Conservation (phyloP, 164 flowering plant genomes). For the Vitis cinerea region DNA sequence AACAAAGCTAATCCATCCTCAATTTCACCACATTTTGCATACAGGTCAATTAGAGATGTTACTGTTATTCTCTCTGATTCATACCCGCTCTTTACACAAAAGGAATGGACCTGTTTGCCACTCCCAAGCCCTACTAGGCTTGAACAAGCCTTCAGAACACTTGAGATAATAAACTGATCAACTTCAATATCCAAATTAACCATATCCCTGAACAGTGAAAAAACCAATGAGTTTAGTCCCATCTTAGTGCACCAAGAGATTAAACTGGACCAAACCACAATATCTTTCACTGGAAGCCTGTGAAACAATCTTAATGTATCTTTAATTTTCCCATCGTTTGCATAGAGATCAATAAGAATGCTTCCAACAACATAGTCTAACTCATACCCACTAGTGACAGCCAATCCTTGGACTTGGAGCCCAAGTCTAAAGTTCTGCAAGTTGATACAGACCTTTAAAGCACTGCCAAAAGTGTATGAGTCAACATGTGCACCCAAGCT, state of each 20-base stretch:
- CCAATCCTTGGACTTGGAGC: constrained; percentile 31
- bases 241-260: constrained; percentile 20
- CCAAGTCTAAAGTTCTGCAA: constrained; percentile 26
- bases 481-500: constrained; percentile 17
- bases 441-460: constrained; percentile 29
- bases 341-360: constrained; percentile 29
- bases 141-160: constrained; percentile 26
- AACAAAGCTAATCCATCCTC: constrained; percentile 23
- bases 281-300: constrained; percentile 27
- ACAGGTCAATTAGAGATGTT: constrained; percentile 31
- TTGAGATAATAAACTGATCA: constrained; percentile 24
- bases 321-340: constrained; percentile 19
- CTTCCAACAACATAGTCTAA: constrained; percentile 30
- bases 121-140: constrained; percentile 21
- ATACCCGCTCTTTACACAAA: constrained; percentile 24
- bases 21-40: constrained; percentile 33
- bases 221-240: constrained; percentile 16
- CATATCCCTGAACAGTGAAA: constrained; percentile 25
- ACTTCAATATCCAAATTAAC: constrained; percentile 6
- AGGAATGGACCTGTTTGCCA: constrained; percentile 33
- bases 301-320: constrained; percentile 20
- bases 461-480: constrained; percentile 25
- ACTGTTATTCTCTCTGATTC: constrained; percentile 17
- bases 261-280: constrained; percentile 29
- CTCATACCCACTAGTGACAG: constrained; percentile 26